These are phyloP conservation scores for Schwanniomyces sp. DNA, from an alignment of 805 yeast species.

Conservation along the genomic window DNA sequence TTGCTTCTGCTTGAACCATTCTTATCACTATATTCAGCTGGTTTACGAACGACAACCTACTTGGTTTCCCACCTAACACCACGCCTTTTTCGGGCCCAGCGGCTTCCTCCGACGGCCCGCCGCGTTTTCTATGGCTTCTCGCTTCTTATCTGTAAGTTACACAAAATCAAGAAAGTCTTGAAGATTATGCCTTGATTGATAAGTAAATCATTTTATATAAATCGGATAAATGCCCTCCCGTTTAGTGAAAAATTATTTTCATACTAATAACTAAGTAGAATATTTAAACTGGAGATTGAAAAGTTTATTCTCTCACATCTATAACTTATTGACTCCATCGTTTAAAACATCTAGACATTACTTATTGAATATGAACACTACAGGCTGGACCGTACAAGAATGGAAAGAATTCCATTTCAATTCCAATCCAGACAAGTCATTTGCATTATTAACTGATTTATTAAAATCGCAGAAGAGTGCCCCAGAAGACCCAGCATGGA, in stretches of 20 bases:
- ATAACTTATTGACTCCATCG: neutral
- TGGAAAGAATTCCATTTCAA: conserved; percentile 73
- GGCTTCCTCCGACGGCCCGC: conserved; percentile 1
- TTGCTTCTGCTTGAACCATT: neutral
- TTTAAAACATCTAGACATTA: neutral
- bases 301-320: neutral
- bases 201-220: neutral
- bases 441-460: conserved; percentile 44
- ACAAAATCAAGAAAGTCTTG: neutral
- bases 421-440: conserved; percentile 62
- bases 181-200: neutral
- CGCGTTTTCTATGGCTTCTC: neutral
- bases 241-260: neutral
- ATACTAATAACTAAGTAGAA: neutral
- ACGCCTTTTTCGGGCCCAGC: neutral
- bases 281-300: neutral
- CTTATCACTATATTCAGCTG: neutral
- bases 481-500: conserved; percentile 86
- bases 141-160: neutral
- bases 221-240: neutral
- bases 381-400: conserved; percentile 80
- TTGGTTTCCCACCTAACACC: neutral
- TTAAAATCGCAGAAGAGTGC: conserved; percentile 46
- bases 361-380: conserved; percentile 8
- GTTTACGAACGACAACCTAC: neutral